phyloP scores from a whole-genome alignment of 1,139 yeast species.

The Hemisphaericaspora xylofermentans region DNA sequence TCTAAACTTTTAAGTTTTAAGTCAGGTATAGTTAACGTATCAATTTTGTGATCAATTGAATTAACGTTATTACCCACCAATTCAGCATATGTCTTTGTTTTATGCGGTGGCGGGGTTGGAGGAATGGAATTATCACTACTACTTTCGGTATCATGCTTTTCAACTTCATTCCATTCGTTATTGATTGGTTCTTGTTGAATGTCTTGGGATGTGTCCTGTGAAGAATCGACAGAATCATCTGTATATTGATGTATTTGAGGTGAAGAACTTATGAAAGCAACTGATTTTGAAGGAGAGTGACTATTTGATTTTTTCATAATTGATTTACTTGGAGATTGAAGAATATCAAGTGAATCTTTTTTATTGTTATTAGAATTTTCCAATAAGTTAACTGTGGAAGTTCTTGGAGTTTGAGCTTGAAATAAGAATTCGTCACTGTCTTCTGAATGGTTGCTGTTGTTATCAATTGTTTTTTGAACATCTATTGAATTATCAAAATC shows the following conservation, averaged over 20 bases:
- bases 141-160: not conserved
- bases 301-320: constrained; percentile 36
- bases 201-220: not conserved
- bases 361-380: constrained; percentile 2
- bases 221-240: constrained; percentile 1
- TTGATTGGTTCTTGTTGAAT: not conserved
- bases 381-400: constrained; percentile 23
- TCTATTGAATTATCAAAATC: constrained; percentile 22
- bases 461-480: constrained; percentile 16
- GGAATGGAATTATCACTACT: constrained; percentile 12
- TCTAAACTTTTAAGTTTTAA: constrained; percentile 24
- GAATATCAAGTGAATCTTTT: constrained; percentile 5
- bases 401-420: constrained; percentile 29
- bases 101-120: constrained; percentile 21
- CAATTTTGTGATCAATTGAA: constrained; percentile 18
- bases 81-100: constrained; percentile 17
- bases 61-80: constrained; percentile 14
- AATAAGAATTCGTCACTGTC: constrained; percentile 32
- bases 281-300: constrained; percentile 40
- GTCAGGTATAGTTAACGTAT: constrained; percentile 22
- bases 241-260: constrained; percentile 41
- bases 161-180: constrained; percentile 5
- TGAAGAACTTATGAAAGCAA: constrained; percentile 33
- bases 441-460: too few relatives aligned
- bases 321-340: constrained; percentile 39